Conservation (phyloP, 1,139 yeast species). For the Hansenula anomala region DNA sequence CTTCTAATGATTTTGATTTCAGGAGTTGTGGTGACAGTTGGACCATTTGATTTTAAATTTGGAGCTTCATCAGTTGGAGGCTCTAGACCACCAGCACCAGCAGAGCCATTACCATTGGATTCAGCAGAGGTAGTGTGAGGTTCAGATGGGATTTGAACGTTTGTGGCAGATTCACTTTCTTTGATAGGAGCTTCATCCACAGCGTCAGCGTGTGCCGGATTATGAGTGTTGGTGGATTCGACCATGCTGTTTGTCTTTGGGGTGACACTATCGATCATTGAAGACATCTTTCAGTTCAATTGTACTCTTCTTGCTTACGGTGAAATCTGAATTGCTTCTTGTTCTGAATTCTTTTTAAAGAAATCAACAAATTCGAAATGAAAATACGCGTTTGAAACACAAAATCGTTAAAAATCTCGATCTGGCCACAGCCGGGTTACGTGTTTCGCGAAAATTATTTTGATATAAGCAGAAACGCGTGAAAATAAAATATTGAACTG, state of each 20-base stretch:
- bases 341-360: background rate
- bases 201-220: slow-evolving; percentile 1
- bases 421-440: too few species aligned
- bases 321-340: background rate
- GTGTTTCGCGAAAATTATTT: too few species aligned
- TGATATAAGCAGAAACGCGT: too few species aligned
- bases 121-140: background rate
- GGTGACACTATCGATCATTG: slow-evolving; percentile 2
- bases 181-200: slow-evolving; percentile 1
- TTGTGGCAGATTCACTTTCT: background rate
- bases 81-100: background rate
- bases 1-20: slow-evolving; percentile 61
- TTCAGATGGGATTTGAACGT: background rate
- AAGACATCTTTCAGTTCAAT: background rate
- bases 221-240: too few species aligned
- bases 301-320: background rate
- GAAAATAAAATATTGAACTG: too few species aligned
- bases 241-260: slow-evolving; percentile 1
- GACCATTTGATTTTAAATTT: background rate
- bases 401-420: background rate
- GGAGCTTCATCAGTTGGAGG: slow-evolving; percentile 5
- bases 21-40: slow-evolving; percentile 21
- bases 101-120: background rate
- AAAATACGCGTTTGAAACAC: slow-evolving; percentile 18
- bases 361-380: background rate